phyloP scores from a whole-genome alignment of 805 yeast genomes.

The Kuraishia piskuri region DNA sequence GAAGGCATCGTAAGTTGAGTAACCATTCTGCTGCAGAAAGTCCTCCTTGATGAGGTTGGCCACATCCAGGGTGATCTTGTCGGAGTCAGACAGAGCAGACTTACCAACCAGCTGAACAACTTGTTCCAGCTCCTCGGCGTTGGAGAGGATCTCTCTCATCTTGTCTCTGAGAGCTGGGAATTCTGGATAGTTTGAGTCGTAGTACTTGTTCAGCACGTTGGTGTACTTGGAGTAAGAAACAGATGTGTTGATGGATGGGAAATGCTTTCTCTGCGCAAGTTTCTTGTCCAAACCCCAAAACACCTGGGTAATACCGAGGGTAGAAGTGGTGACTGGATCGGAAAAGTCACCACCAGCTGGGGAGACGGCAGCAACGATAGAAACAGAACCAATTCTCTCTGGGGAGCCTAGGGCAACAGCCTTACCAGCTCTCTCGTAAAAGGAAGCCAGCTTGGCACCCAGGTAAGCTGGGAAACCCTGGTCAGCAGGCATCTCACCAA shows the following conservation, averaged over 20 bases:
- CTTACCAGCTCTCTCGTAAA: conserved; percentile 99
- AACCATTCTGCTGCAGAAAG: conserved; percentile 98
- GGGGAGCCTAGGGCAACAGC: conserved; percentile 95
- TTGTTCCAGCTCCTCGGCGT: conserved; percentile 98
- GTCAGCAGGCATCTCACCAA: conserved; percentile 99
- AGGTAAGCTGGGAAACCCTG: conserved; percentile 99
- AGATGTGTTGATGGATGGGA: conserved; percentile 96
- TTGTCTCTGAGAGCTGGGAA: conserved; percentile 86
- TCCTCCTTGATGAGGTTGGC: conserved; percentile 90
- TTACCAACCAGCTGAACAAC: conserved; percentile 99
- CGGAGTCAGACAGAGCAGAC: conserved; percentile 93
- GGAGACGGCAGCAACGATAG: conserved; percentile 99
- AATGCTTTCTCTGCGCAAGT: conserved; percentile 98
- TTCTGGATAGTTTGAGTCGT: conserved; percentile 81
- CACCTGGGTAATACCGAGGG: conserved; percentile 99
- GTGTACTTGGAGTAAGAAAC: conserved; percentile 97
- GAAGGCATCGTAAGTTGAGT: conserved; percentile 95
- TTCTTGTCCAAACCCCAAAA: conserved; percentile 99
- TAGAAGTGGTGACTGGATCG: conserved; percentile 97
- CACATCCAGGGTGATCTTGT: conserved; percentile 93
- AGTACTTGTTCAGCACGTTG: conserved; percentile 74
- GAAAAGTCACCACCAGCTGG: conserved; percentile 99
- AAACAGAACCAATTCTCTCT: conserved; percentile 92
- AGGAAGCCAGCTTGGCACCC: conserved; percentile 97
- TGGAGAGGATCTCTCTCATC: conserved; percentile 88